phyloP scores from a whole-genome alignment of 306 rosid species.

The Fragaria vesca region DNA sequence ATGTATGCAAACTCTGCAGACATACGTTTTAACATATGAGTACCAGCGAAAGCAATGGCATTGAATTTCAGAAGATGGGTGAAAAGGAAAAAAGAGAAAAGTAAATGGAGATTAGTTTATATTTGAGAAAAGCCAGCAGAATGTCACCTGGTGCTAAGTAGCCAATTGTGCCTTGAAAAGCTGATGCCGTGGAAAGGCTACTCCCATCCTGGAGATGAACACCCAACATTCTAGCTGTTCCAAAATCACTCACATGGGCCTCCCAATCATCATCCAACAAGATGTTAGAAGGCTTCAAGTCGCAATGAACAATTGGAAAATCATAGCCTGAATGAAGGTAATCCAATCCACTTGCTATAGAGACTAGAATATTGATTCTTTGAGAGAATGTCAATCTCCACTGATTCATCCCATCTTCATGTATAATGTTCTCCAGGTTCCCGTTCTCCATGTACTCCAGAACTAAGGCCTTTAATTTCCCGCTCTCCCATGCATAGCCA shows the following conservation, averaged over 20 bases:
- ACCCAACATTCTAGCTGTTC: slow-evolving; percentile 83
- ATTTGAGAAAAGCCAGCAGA: slow-evolving; percentile 8
- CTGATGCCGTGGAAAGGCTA: slow-evolving; percentile 57
- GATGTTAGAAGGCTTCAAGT: slow-evolving; percentile 84
- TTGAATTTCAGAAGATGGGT: not conserved
- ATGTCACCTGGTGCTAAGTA: slow-evolving; percentile 84
- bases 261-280: slow-evolving; percentile 69
- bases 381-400: slow-evolving; percentile 60
- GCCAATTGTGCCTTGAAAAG: slow-evolving; percentile 77
- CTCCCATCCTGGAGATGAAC: slow-evolving; percentile 60
- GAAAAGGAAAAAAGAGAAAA: not conserved
- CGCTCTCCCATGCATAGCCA: slow-evolving; percentile 89
- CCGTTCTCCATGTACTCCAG: slow-evolving; percentile 77
- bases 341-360: slow-evolving; percentile 73
- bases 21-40: slow-evolving; percentile 21
- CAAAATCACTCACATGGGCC: slow-evolving; percentile 92
- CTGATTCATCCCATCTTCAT: slow-evolving; percentile 36
- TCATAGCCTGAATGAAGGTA: slow-evolving; percentile 77
- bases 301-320: slow-evolving; percentile 80
- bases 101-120: not conserved
- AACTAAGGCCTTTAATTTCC: slow-evolving; percentile 76
- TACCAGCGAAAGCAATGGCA: not conserved
- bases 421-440: slow-evolving; percentile 71
- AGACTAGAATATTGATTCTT: slow-evolving; percentile 48
- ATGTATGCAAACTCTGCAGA: slow-evolving; percentile 75